phyloP scores from a whole-genome alignment of 495 filamentous ascomycete species.

The Aspergillus conjunctus region DNA sequence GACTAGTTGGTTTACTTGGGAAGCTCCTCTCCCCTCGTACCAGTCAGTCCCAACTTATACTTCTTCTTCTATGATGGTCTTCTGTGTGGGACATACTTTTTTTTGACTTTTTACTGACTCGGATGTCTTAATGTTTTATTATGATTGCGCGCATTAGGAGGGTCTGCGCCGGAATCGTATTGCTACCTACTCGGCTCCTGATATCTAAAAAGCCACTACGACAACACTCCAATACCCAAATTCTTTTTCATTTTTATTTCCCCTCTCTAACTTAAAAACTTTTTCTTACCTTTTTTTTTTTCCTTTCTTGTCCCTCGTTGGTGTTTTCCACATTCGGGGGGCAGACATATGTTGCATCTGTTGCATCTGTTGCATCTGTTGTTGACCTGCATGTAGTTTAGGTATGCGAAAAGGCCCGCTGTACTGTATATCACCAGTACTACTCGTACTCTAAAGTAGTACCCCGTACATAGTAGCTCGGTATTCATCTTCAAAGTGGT shows the following conservation, averaged over 20 bases:
- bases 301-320: neutral
- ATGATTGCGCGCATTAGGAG: slow-evolving; percentile 22
- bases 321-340: neutral
- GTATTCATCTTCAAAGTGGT: too few relatives aligned
- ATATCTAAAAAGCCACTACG: neutral
- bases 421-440: too few relatives aligned
- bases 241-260: slow-evolving; percentile 17
- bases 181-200: neutral
- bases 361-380: neutral
- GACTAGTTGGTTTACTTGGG: neutral
- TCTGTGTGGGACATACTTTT: too few relatives aligned
- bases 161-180: slow-evolving; percentile 8
- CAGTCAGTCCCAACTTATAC: too few relatives aligned
- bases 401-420: too few relatives aligned
- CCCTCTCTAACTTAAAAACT: too few relatives aligned
- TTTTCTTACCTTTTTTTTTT: neutral
- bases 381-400: too few relatives aligned
- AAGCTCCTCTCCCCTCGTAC: neutral
- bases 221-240: slow-evolving; percentile 8
- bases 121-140: slow-evolving; percentile 24
- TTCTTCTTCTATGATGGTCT: too few relatives aligned
- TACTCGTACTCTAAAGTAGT: too few relatives aligned
- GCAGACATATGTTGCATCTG: neutral
- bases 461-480: too few relatives aligned
- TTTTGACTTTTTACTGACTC: slow-evolving; percentile 16